Evolutionary conservation across 2,329 filamentous ascomycete species (phyloP).

Genomic region (Diplodia scrobiculata): DNA sequence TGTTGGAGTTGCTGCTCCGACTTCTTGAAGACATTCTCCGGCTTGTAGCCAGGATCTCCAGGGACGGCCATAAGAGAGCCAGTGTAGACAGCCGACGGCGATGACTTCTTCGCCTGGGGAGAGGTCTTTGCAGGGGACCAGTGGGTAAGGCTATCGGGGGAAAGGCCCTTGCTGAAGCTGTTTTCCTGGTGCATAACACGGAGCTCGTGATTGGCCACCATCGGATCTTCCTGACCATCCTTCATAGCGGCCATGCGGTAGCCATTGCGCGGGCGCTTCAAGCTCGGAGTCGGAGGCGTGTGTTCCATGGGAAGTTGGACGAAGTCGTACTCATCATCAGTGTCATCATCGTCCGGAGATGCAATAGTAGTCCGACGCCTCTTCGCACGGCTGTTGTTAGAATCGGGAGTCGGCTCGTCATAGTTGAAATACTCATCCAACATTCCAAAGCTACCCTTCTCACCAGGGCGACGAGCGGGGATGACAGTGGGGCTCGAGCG

Average conservation of each 20-base stretch:
- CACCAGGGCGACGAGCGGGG: slow-evolving; percentile 21
- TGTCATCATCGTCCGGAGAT: neutral
- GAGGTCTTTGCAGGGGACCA: neutral
- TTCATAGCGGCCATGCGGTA: slow-evolving; percentile 9
- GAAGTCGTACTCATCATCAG: slow-evolving; percentile 11
- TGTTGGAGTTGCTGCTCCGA: slow-evolving; percentile 8
- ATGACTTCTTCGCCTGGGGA: neutral
- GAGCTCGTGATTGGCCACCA: slow-evolving; percentile 4
- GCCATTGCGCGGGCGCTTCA: slow-evolving; percentile 22
- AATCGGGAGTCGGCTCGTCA: neutral
- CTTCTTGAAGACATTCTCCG: slow-evolving; percentile 23
- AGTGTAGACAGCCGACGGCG: slow-evolving; percentile 17
- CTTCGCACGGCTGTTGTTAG: neutral
- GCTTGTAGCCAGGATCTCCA: slow-evolving; percentile 26
- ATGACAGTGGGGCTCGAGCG: slow-evolving; percentile 6
- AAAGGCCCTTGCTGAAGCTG: slow-evolving; percentile 20
- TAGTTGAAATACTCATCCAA: slow-evolving; percentile 20
- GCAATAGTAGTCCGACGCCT: neutral
- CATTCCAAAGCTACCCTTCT: slow-evolving; percentile 22
- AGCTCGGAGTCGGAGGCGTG: slow-evolving; percentile 12
- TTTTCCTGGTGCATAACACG: slow-evolving; percentile 16
- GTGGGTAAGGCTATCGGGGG: neutral
- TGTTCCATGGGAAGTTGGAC: neutral
- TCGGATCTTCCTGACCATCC: slow-evolving; percentile 17
- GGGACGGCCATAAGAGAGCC: slow-evolving; percentile 14